A percentile compares a stretch with the other conserved stretches of the same genome.
These are phyloP conservation scores for Dacryopinax primogenitus DNA, from an alignment of 768 basidiomycete species.

Conservation along the genomic window DNA sequence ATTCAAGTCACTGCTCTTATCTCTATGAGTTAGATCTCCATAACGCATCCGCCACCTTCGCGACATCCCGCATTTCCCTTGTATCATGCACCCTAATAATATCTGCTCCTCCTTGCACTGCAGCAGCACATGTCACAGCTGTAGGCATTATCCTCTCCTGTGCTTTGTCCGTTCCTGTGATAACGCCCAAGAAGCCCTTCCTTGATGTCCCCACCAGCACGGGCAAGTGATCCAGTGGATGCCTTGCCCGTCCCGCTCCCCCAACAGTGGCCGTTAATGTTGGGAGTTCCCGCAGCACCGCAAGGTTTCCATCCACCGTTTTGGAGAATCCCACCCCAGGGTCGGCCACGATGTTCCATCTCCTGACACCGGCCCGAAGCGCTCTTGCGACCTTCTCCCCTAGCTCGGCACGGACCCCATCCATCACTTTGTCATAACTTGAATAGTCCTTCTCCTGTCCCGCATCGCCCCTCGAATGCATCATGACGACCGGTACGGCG, in stretches of 20 bases:
- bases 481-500: conserved; percentile 71
- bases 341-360: conserved; percentile 84
- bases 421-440: conserved; percentile 43
- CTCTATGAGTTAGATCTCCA: conserved; percentile 25
- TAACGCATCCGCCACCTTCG: conserved; percentile 51
- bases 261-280: conserved; percentile 30
- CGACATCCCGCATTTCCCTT: conserved; percentile 56
- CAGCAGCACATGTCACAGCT: conserved; percentile 58
- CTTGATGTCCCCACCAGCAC: conserved; percentile 63
- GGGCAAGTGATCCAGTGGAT: conserved; percentile 20
- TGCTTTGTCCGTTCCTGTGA: conserved; percentile 40
- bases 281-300: conserved; percentile 43
- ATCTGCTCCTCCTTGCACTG: conserved; percentile 57
- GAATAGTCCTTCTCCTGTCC: conserved; percentile 56
- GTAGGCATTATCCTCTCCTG: conserved; percentile 68
- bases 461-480: conserved; percentile 88
- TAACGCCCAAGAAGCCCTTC: conserved; percentile 69
- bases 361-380: conserved; percentile 57
- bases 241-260: not conserved
- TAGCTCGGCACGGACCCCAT: conserved; percentile 59
- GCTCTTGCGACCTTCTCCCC: conserved; percentile 52
- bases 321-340: conserved; percentile 96
- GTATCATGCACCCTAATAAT: conserved; percentile 77
- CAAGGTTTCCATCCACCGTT: conserved; percentile 56
- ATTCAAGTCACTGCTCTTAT: too few relatives aligned